phyloP scores from a whole-genome alignment of 2,329 filamentous ascomycete genomes.

The Trichoderma atrobrunneum region DNA sequence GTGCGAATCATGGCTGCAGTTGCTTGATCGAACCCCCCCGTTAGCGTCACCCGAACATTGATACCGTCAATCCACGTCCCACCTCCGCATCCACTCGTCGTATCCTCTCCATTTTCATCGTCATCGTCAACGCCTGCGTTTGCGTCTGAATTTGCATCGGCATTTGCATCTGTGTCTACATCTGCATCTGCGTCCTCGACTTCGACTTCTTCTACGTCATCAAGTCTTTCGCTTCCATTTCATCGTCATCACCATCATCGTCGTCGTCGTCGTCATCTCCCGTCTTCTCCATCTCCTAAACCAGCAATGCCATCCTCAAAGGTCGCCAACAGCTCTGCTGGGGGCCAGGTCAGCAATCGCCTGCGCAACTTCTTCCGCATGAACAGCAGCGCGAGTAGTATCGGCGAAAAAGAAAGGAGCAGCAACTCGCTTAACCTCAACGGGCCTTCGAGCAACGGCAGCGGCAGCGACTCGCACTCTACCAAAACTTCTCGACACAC shows the following conservation, averaged over 20 bases:
- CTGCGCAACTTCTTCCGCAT: constrained; percentile 71
- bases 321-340: constrained; percentile 45
- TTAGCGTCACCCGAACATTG: constrained; percentile 1
- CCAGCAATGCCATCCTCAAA: constrained; percentile 52
- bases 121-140: background rate
- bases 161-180: background rate
- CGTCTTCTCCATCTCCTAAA: background rate
- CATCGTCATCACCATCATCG: background rate
- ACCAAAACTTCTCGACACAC: constrained; percentile 75
- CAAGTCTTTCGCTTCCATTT: background rate
- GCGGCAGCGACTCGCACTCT: constrained; percentile 21
- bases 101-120: background rate
- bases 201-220: background rate
- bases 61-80: background rate
- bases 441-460: constrained; percentile 8
- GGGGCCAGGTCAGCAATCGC: constrained; percentile 64
- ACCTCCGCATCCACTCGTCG: background rate
- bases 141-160: constrained; percentile 9
- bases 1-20: constrained; percentile 40
- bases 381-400: constrained; percentile 47
- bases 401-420: constrained; percentile 48
- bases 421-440: constrained; percentile 57
- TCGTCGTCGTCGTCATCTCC: constrained; percentile 14
- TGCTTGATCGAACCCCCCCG: constrained; percentile 30
- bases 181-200: background rate